phyloP scores from a whole-genome alignment of 2,329 filamentous ascomycete genomes.

The Coleophoma cylindrospora region DNA sequence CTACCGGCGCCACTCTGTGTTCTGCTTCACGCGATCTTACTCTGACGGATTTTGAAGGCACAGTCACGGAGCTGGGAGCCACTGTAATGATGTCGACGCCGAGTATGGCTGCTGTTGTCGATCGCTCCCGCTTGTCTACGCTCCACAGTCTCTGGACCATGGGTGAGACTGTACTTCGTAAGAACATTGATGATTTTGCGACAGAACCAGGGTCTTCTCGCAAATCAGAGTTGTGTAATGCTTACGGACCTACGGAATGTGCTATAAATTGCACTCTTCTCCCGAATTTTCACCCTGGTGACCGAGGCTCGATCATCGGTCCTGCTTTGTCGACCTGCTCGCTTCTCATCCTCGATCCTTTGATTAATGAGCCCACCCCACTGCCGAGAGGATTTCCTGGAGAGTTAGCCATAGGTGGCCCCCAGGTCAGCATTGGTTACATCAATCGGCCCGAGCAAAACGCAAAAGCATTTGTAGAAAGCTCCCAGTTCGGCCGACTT shows the following conservation, averaged over 20 bases:
- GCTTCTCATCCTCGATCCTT: slow-evolving; percentile 30
- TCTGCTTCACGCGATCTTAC: slow-evolving; percentile 21
- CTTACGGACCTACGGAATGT: slow-evolving; percentile 81
- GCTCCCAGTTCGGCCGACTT: slow-evolving; percentile 25
- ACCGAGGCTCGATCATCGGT: background rate
- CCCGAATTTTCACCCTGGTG: slow-evolving; percentile 48
- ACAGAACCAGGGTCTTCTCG: slow-evolving; percentile 29
- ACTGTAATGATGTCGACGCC: background rate
- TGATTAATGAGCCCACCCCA: slow-evolving; percentile 16
- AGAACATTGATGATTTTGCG: background rate
- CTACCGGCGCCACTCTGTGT: slow-evolving; percentile 24
- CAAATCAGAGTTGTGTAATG: slow-evolving; percentile 28
- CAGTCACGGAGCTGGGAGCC: background rate
- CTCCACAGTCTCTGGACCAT: background rate
- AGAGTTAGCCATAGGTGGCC: slow-evolving; percentile 33
- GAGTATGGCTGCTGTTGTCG: background rate
- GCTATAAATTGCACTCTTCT: slow-evolving; percentile 40
- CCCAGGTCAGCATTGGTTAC: slow-evolving; percentile 55
- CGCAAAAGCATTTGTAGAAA: slow-evolving; percentile 7
- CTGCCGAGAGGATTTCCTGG: slow-evolving; percentile 19
- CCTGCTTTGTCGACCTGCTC: background rate
- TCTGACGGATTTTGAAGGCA: slow-evolving; percentile 25
- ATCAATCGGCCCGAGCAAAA: slow-evolving; percentile 45
- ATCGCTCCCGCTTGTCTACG: background rate
- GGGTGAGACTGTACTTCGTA: background rate